Percentiles rank a stretch among this genome's conserved stretches.
Conservation (phyloP, 345 rosid species). For the Aquilaria sinensis region DNA sequence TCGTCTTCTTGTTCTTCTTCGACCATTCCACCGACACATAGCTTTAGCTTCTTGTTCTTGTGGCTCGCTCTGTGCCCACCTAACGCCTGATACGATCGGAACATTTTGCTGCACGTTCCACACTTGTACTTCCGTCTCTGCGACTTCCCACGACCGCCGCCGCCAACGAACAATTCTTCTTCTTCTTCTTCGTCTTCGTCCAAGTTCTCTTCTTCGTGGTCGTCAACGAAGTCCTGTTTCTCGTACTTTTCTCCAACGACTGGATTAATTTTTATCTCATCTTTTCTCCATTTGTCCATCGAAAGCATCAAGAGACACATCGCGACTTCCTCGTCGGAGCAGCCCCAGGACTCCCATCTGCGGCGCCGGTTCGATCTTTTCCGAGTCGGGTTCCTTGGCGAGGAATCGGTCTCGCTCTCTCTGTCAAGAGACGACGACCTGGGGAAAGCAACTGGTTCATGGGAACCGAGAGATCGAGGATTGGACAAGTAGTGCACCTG, state of each 20-base stretch:
- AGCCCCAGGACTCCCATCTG: background rate
- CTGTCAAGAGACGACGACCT: constrained; percentile 1
- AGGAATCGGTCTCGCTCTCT: constrained; percentile 25
- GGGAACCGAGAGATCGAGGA: background rate
- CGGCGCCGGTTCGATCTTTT: constrained; percentile 25
- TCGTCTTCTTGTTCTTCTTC: background rate
- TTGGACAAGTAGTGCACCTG: background rate
- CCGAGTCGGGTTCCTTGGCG: constrained; percentile 8
- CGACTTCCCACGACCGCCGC: background rate
- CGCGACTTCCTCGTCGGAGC: constrained; percentile 29
- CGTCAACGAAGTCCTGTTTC: background rate
- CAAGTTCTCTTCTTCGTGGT: background rate
- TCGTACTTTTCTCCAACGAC: background rate
- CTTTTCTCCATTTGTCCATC: constrained; percentile 25
- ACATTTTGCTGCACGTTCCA: constrained; percentile 40
- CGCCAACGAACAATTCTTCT: background rate
- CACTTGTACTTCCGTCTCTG: constrained; percentile 27
- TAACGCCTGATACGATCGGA: constrained; percentile 52
- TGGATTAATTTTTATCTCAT: background rate
- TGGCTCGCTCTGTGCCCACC: constrained; percentile 65
- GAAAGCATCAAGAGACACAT: constrained; percentile 43
- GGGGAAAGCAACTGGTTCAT: background rate
- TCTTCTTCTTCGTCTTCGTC: constrained; percentile 10
- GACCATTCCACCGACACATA: background rate
- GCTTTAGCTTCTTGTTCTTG: constrained; percentile 24